Evolutionary conservation across 2,329 filamentous ascomycete species (phyloP), one percentile per base, ranked within the genome.

Genomic region (Samsoniella hepiali): DNA sequence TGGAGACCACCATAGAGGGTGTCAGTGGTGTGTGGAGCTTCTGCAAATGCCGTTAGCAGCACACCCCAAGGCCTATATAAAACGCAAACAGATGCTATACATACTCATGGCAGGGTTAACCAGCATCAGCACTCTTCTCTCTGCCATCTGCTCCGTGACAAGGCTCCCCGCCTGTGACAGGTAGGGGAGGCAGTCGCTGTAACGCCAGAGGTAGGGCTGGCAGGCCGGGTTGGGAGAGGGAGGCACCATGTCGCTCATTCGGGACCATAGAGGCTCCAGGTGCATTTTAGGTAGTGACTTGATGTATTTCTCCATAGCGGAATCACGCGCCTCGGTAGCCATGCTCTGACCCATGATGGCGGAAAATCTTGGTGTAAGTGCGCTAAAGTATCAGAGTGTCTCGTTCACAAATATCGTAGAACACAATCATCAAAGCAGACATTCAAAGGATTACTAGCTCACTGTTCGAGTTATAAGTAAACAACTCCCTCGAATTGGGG

Each of bases 1-100:
- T 86, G 84, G 1, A 86, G 76, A 1, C 83, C 84, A 3, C 79
- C 82, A 65, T 85, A 85, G 58, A 86, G 74, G 1, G 83, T 85
- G 68, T 86, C 83, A 1, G 83, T 85, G 0, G 83, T 85, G 65
- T 79, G 83, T 0, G 84, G 83, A 0, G 81, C 78, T 62, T 78
- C 80, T 82, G 44, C 27, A 58, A 2, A 32, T 32, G 40, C 8
- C 70, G 75, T 27, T 75, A 62, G 44, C 32, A 42, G 53, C 22
- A 17, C 5, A 27, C 3, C 17, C 1, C 8, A 17, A 6, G 31
- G 3, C 13, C 34, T 10, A n/a, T 17, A 1, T 9, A 2, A 13
- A 22, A 5, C 2, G 1, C 11, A 13, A 1, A 5, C 11, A 32
- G 29, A n/a, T 2, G 3, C 4, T 32, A 49, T 47, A 65, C 73